phyloP scores from a whole-genome alignment of 2,329 filamentous ascomycete species.

The Fusarium xyrophilum region DNA sequence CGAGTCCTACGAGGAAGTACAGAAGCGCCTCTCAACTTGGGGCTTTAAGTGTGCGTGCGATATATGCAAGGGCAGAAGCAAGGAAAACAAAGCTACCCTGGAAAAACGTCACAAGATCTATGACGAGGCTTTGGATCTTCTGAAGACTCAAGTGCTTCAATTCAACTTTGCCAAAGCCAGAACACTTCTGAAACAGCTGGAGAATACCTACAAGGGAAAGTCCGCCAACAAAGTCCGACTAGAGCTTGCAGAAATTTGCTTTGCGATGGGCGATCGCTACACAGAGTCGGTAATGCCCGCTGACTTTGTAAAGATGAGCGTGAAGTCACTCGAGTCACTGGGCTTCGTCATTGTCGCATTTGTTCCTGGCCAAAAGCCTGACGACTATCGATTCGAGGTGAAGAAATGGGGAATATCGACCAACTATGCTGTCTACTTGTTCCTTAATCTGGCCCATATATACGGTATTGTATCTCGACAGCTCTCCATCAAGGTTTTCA shows the following conservation, averaged over 20 bases:
- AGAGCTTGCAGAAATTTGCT: neutral
- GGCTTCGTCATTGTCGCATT: slow-evolving; percentile 2
- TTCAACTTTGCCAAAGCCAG: slow-evolving; percentile 4
- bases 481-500: neutral
- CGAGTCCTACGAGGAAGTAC: slow-evolving; percentile 37
- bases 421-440: neutral
- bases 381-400: neutral
- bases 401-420: neutral
- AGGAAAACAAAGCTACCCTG: slow-evolving; percentile 18
- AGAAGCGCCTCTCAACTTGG: slow-evolving; percentile 47
- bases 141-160: neutral
- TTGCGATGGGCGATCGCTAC: neutral
- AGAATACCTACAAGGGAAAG: slow-evolving; percentile 32
- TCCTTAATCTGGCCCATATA: neutral
- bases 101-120: slow-evolving; percentile 23
- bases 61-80: slow-evolving; percentile 45
- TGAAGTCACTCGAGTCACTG: slow-evolving; percentile 7
- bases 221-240: neutral
- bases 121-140: slow-evolving; percentile 4
- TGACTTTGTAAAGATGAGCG: neutral
- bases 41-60: slow-evolving; percentile 52
- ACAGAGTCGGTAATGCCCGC: fast-evolving
- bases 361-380: neutral
- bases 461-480: neutral
- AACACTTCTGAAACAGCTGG: slow-evolving; percentile 30